Percentiles rank a stretch among this genome's conserved stretches.
phyloP scores from a whole-genome alignment of 345 rosid genomes.

The Brassica napus region Da-Ae NC_063444.1:3540501-3541000 shows the following conservation, averaged over 20 bases:
- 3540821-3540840: constrained; percentile 73
- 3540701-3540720: constrained; percentile 76
- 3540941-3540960: background rate
- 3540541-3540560: constrained; percentile 94
- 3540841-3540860: constrained; percentile 98
- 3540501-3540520: constrained; percentile 82
- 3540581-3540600: constrained; percentile 67
- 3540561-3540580: constrained; percentile 77
- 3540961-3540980: constrained; percentile 5
- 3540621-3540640: constrained; percentile 92
- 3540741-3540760: constrained; percentile 89
- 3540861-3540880: constrained; percentile 70
- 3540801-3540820: constrained; percentile 69
- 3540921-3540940: background rate
- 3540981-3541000: constrained; percentile 40
- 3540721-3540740: constrained; percentile 93
- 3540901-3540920: constrained; percentile 59
- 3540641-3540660: constrained; percentile 81
- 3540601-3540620: constrained; percentile 46
- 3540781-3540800: constrained; percentile 97
- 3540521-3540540: constrained; percentile 85
- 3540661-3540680: constrained; percentile 79
- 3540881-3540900: constrained; percentile 73
- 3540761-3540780: constrained; percentile 92
- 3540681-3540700: constrained; percentile 90